A percentile compares a stretch with the other conserved stretches of the same genome.
phyloP scores from a whole-genome alignment of 805 yeast genomes.

The Blastobotrys mokoenaii region DNA sequence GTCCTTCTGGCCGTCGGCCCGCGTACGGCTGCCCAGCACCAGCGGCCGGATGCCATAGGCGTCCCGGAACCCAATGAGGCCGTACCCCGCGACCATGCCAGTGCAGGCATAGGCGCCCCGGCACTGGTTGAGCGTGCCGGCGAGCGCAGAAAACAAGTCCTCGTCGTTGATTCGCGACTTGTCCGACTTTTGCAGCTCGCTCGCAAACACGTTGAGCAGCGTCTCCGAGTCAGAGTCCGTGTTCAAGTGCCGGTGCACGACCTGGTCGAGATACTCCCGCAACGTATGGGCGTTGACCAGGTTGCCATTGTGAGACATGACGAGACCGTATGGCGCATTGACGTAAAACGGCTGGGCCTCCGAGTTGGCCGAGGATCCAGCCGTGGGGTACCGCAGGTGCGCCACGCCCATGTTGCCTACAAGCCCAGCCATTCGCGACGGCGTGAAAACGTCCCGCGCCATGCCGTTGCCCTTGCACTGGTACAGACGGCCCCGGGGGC shows the following conservation, averaged over 20 bases:
- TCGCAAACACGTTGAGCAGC: constrained; percentile 80
- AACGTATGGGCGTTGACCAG: constrained; percentile 79
- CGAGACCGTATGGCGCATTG: constrained; percentile 91
- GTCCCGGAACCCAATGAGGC: constrained; percentile 91
- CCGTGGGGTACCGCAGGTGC: constrained; percentile 93
- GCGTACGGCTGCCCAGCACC: constrained; percentile 71
- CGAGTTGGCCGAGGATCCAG: constrained; percentile 89
- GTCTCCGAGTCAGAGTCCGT: constrained; percentile 95
- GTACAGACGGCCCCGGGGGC: constrained; percentile 83
- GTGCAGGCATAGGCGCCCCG: constrained; percentile 98
- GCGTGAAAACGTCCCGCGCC: constrained; percentile 96
- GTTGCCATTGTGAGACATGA: constrained; percentile 89
- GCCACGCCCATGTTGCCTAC: constrained; percentile 94
- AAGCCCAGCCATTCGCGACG: constrained; percentile 62
- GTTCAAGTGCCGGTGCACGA: constrained; percentile 92
- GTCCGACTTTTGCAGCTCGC: constrained; percentile 83
- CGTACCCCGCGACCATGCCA: constrained; percentile 94
- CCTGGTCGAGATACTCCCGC: constrained; percentile 76
- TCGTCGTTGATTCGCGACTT: constrained; percentile 87
- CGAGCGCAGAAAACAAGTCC: constrained; percentile 79
- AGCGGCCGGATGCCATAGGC: constrained; percentile 95
- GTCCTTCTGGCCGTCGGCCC: constrained; percentile 63
- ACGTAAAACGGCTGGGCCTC: constrained; percentile 99
- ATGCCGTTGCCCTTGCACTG: constrained; percentile 99
- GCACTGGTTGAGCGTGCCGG: constrained; percentile 69